These are phyloP conservation scores for Aquilaria yunnanensis DNA, from an alignment of 345 rosid genomes.

Conservation along the genomic window DNA sequence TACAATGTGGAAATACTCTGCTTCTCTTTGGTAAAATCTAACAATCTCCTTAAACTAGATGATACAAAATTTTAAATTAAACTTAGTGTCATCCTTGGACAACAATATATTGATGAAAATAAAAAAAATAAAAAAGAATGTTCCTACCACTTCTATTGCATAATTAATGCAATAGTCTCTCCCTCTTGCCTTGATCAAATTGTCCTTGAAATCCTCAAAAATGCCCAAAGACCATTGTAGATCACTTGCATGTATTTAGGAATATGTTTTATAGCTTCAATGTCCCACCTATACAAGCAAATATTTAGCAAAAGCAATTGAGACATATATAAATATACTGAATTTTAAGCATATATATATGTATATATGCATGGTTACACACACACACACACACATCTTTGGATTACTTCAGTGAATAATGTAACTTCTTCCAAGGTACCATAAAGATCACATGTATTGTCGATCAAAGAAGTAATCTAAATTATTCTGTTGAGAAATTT, in stretches of 20 bases:
- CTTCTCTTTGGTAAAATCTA: slow-evolving; percentile 14
- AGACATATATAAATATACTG: neutral
- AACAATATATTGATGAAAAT: neutral
- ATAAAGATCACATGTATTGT: slow-evolving; percentile 20
- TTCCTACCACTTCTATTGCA: slow-evolving; percentile 26
- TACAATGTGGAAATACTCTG: slow-evolving; percentile 15
- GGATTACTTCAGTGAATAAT: slow-evolving; percentile 13
- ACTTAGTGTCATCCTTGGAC: no score
- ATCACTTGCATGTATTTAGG: slow-evolving; percentile 27
- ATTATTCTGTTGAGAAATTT: slow-evolving; percentile 14
- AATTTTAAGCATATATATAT: neutral
- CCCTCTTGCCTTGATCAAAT: slow-evolving; percentile 10
- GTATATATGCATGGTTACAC: no score
- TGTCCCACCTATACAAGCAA: slow-evolving; percentile 18
- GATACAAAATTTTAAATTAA: no score
- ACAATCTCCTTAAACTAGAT: slow-evolving; percentile 17
- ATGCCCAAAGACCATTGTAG: slow-evolving; percentile 21
- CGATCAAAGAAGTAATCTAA: neutral
- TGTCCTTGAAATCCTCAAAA: slow-evolving; percentile 18
- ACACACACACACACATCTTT: slow-evolving; percentile 10
- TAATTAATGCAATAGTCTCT: slow-evolving; percentile 12
- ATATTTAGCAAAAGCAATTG: neutral
- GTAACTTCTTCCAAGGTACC: slow-evolving; percentile 26
- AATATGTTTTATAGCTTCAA: neutral
- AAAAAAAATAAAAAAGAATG: neutral